A percentile compares a stretch with the other conserved stretches of the same genome.
Conservation (phyloP, 2,329 filamentous ascomycete genomes). For the Monosporascus ibericus region DNA sequence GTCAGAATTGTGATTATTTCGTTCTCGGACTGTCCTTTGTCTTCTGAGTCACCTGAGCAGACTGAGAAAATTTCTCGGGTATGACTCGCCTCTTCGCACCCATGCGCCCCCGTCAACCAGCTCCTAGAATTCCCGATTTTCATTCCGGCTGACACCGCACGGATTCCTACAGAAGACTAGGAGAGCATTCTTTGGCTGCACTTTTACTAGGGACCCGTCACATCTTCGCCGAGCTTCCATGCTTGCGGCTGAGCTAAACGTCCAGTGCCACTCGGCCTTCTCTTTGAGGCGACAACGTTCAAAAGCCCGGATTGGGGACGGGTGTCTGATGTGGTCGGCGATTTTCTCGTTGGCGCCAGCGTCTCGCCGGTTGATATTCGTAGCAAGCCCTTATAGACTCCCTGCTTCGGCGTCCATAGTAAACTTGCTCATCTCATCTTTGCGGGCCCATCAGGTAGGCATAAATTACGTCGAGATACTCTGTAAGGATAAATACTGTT, state of each 20-base stretch:
- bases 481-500: not conserved
- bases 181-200: not conserved
- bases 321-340: too few species aligned
- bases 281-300: not conserved
- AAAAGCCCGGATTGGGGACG: not conserved
- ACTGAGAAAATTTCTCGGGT: constrained; percentile 11
- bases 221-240: not conserved
- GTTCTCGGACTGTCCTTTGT: not conserved
- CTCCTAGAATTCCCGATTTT: constrained; percentile 15
- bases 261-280: not conserved
- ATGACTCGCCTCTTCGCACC: not conserved
- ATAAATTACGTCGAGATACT: not conserved
- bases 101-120: constrained; percentile 2
- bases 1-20: not conserved
- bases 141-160: constrained; percentile 9
- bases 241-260: not conserved
- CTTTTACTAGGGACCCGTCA: not conserved
- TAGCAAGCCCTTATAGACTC: not conserved
- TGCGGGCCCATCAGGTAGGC: not conserved
- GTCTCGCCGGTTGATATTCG: not conserved
- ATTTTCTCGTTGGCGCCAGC: too few species aligned
- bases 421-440: not conserved
- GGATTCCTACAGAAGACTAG: not conserved
- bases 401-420: not conserved
- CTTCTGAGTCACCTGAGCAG: not conserved